Evolutionary conservation across 2,329 filamentous ascomycete species (phyloP).

Genomic region (Colletotrichum noveboracense): DNA sequence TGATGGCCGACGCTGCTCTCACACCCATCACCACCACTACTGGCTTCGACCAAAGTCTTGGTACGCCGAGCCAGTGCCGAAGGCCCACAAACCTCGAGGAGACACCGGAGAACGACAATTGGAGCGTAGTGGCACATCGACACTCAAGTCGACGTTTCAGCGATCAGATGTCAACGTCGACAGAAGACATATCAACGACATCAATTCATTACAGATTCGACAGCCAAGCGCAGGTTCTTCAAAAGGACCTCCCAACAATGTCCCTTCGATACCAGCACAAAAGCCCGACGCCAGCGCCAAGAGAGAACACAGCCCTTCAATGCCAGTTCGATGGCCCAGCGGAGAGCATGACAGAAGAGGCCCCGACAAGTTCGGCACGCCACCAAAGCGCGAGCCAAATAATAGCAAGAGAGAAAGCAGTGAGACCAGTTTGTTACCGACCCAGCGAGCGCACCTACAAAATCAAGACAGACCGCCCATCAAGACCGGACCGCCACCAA

Average conservation of each 20-base stretch:
- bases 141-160: not conserved
- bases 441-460: not conserved
- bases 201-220: not conserved
- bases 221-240: not conserved
- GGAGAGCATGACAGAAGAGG: not conserved
- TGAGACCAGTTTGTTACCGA: not conserved
- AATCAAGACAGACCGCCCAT: not conserved
- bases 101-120: not conserved
- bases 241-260: not conserved
- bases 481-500: not conserved
- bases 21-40: constrained; percentile 69
- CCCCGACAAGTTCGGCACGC: not conserved
- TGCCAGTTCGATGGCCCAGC: not conserved
- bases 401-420: not conserved
- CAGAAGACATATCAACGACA: not conserved
- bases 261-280: not conserved
- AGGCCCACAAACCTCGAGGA: not conserved
- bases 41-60: constrained; percentile 47
- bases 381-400: not conserved
- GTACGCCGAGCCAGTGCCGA: not conserved
- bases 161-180: constrained; percentile 11
- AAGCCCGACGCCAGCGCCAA: not conserved
- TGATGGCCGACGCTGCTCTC: constrained; percentile 47
- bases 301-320: not conserved
- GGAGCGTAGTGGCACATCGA: constrained; percentile 3